Conservation (phyloP, 257 asterid species). For the Hygrophila difformis region DNA sequence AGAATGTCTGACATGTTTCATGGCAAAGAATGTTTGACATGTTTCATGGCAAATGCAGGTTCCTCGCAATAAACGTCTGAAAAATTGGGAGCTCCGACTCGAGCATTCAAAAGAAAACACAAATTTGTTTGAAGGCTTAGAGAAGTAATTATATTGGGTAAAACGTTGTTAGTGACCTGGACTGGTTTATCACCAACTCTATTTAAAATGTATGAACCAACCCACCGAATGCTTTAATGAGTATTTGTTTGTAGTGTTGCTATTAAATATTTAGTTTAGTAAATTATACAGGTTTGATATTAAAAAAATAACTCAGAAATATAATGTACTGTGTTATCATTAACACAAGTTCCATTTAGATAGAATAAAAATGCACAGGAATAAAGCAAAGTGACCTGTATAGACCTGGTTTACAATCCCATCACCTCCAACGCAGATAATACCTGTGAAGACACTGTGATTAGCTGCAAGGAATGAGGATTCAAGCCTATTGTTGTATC, state of each 20-base stretch:
- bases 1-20: too few relatives aligned
- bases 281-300: too few relatives aligned
- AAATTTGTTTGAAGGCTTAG: neutral
- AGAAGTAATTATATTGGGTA: neutral
- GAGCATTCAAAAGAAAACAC: neutral
- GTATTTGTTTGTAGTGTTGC: too few relatives aligned
- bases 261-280: too few relatives aligned
- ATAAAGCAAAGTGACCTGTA: slow-evolving; percentile 14
- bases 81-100: slow-evolving; percentile 10
- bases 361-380: slow-evolving; percentile 2
- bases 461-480: too few relatives aligned
- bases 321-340: neutral
- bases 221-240: too few relatives aligned
- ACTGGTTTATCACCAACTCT: neutral
- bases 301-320: neutral
- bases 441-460: slow-evolving; percentile 57
- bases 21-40: neutral
- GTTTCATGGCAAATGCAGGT: neutral
- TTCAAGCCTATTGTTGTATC: too few relatives aligned
- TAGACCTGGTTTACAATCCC: slow-evolving; percentile 95
- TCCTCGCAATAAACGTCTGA: neutral
- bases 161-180: too few relatives aligned
- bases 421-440: slow-evolving; percentile 98
- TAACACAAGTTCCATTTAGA: neutral
- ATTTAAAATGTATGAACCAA: slow-evolving; percentile 4